Percentiles rank a stretch among this genome's conserved stretches.
phyloP scores from a whole-genome alignment of 352 stramenopile genomes.

The Phytophthora podocarpi region DNA sequence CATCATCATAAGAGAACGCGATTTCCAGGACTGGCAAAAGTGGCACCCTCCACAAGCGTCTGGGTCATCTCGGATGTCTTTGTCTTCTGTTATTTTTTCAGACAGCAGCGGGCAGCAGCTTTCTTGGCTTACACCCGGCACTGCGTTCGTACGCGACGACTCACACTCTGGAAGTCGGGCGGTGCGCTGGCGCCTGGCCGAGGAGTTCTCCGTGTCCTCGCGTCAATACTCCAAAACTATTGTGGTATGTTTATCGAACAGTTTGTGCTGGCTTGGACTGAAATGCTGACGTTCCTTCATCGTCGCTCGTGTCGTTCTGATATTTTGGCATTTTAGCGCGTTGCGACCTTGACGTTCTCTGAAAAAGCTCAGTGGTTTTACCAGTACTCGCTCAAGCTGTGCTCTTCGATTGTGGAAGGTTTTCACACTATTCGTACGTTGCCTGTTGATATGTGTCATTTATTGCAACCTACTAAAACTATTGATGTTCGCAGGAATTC shows the following conservation, averaged over 20 bases:
- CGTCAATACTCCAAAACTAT: conserved; percentile 33
- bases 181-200: conserved; percentile 29
- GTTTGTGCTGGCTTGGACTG: not conserved
- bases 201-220: conserved; percentile 35
- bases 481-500: conserved; percentile 42
- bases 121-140: conserved; percentile 33
- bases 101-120: conserved; percentile 34
- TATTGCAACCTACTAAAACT: not conserved
- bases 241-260: conserved; percentile 17
- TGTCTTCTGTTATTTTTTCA: conserved; percentile 32
- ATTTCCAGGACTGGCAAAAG: conserved; percentile 38
- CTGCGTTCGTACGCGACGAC: conserved; percentile 45
- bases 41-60: conserved; percentile 1
- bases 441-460: not conserved
- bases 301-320: not conserved
- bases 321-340: conserved; percentile 31
- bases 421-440: conserved; percentile 73
- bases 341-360: conserved; percentile 50
- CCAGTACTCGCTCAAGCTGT: conserved; percentile 63
- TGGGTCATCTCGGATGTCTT: conserved; percentile 24
- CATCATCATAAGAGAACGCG: conserved; percentile 39
- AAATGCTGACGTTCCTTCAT: not conserved
- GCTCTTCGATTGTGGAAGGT: conserved; percentile 53
- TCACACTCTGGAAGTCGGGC: conserved; percentile 11
- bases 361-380: conserved; percentile 78